phyloP scores from a whole-genome alignment of 768 basidiomycete genomes.

The Multifurca ochricompacta region DNA sequence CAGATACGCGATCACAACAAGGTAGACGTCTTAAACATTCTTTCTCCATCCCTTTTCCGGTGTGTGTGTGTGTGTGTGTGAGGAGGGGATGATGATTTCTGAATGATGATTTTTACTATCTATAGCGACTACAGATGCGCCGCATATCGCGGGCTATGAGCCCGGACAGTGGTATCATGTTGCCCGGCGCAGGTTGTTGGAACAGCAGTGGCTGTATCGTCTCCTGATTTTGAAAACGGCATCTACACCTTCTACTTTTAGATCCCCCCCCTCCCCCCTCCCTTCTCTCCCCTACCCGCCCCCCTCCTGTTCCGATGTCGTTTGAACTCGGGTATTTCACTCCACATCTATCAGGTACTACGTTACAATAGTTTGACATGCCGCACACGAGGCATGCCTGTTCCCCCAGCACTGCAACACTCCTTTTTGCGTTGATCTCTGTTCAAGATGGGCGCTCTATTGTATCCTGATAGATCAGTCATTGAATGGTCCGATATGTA shows the following conservation, averaged over 20 bases:
- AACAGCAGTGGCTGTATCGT: slow-evolving; percentile 3
- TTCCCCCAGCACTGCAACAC: background rate
- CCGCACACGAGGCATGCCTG: background rate
- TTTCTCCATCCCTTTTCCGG: background rate
- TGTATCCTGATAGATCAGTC: background rate
- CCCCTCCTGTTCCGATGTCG: background rate
- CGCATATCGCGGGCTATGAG: background rate
- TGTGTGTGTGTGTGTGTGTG: background rate
- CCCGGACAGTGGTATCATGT: background rate
- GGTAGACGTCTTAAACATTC: slow-evolving; percentile 36
- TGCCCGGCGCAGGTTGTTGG: slow-evolving; percentile 14
- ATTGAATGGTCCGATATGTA: background rate
- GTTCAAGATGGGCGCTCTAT: background rate
- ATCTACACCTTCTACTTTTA: background rate
- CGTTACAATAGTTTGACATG: background rate
- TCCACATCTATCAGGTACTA: background rate
- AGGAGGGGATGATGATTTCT: background rate
- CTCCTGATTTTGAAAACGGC: background rate
- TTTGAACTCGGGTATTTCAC: background rate
- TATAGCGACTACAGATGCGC: slow-evolving; percentile 3
- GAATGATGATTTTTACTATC: background rate
- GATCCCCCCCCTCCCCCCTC: background rate
- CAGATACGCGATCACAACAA: slow-evolving; percentile 92
- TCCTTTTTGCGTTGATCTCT: background rate
- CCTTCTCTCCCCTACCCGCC: background rate